Percentiles rank a stretch among this genome's conserved stretches.
Conservation (phyloP, 495 filamentous ascomycete genomes). For the Tuber calosporum region DNA sequence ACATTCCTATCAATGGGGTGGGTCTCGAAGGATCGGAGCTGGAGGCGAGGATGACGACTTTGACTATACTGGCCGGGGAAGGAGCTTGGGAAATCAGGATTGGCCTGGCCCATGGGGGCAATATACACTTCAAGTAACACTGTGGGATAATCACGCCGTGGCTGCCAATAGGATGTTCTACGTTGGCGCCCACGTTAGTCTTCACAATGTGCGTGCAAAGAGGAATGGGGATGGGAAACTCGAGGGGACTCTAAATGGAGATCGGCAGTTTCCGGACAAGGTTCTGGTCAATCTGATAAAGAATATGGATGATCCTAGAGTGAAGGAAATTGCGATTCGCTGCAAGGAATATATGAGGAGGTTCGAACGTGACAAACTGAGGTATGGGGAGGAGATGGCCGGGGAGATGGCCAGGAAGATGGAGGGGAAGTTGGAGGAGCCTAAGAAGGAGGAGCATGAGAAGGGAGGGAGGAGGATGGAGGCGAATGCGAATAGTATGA, state of each 20-base stretch:
- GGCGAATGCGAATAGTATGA: conserved; percentile 41
- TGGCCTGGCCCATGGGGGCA: conserved; percentile 78
- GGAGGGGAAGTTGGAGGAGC: conserved; percentile 30
- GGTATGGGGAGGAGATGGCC: conserved; percentile 42
- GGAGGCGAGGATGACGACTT: conserved; percentile 26
- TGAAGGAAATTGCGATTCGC: conserved; percentile 57
- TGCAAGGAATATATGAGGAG: conserved; percentile 56
- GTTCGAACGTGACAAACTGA: conserved; percentile 48
- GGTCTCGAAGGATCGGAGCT: conserved; percentile 24
- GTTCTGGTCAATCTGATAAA: conserved; percentile 51
- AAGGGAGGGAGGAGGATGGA: conserved; percentile 32
- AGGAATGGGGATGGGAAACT: conserved; percentile 50
- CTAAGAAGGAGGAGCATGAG: conserved; percentile 39
- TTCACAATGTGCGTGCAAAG: conserved; percentile 71
- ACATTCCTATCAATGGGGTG: conserved; percentile 51
- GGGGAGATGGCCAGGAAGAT: conserved; percentile 44
- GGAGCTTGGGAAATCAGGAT: conserved; percentile 21
- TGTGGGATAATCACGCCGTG: conserved; percentile 62
- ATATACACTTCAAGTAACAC: conserved; percentile 62
- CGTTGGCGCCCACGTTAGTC: conserved; percentile 53
- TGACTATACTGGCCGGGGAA: conserved; percentile 20
- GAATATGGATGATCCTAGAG: conserved; percentile 47
- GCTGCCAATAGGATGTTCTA: conserved; percentile 53
- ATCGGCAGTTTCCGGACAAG: conserved; percentile 49
- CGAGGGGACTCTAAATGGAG: conserved; percentile 66